phyloP scores from a whole-genome alignment of 495 filamentous ascomycete species.

The Tuber microsphaerosporum region DNA sequence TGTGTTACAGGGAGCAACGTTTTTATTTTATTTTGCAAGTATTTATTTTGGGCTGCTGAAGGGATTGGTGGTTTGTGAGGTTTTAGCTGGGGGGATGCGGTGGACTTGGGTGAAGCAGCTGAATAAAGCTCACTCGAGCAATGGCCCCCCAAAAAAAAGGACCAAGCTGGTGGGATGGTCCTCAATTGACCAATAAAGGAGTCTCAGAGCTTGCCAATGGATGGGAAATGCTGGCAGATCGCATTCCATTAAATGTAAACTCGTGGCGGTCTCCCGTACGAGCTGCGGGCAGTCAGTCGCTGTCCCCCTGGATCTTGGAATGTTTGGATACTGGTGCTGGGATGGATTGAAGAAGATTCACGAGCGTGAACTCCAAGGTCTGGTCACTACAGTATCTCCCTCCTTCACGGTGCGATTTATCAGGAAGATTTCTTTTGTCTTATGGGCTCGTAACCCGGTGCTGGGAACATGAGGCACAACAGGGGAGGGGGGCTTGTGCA shows the following conservation, averaged over 20 bases:
- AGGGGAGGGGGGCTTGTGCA: neutral
- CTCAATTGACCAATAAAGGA: neutral
- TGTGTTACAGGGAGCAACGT: conserved; percentile 1
- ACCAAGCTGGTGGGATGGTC: neutral
- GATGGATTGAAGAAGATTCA: neutral
- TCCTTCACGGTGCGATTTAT: neutral
- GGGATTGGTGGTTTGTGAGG: neutral
- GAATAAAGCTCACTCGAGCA: neutral
- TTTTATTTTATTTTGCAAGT: neutral
- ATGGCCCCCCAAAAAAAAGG: neutral
- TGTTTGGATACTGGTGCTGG: neutral
- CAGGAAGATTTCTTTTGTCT: neutral
- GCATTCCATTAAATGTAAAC: neutral
- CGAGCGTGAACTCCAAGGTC: neutral
- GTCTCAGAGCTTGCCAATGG: neutral
- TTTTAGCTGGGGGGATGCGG: neutral
- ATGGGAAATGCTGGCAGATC: neutral
- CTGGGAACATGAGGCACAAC: neutral
- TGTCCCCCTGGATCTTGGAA: neutral
- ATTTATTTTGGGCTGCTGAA: neutral
- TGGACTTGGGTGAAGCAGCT: neutral
- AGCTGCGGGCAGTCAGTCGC: neutral
- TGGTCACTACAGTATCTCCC: neutral
- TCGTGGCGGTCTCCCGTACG: neutral
- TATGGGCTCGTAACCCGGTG: neutral